A percentile compares a stretch with the other conserved stretches of the same genome.
Conservation (phyloP, 2,329 filamentous ascomycete genomes). For the Botrytis tulipae region DNA sequence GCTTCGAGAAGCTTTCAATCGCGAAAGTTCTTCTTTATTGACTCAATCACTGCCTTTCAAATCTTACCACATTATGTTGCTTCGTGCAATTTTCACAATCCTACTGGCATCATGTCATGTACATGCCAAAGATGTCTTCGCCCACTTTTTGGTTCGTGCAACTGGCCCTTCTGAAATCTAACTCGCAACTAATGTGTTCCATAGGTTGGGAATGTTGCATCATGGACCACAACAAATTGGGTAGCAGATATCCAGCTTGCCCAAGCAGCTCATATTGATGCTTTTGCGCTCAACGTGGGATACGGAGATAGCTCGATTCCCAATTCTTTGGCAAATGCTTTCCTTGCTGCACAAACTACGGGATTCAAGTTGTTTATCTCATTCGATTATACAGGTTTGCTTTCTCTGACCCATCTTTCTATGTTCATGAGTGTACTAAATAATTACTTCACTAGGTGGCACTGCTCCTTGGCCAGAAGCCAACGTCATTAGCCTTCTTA, state of each 20-base stretch:
- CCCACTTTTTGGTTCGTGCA: slow-evolving; percentile 2
- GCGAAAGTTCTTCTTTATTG: not conserved
- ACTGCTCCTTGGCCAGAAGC: slow-evolving; percentile 2
- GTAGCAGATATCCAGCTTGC: not conserved
- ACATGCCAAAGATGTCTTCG: slow-evolving; percentile 2
- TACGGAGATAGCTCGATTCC: not conserved
- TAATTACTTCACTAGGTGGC: not conserved
- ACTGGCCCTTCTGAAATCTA: not conserved
- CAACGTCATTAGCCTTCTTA: not conserved
- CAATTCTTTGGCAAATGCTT: not conserved
- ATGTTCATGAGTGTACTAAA: not conserved
- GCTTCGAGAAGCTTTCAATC: not conserved
- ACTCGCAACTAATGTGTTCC: not conserved
- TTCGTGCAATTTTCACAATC: not conserved
- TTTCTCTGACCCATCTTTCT: not conserved
- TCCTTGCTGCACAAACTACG: not conserved
- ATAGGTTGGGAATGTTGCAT: not conserved
- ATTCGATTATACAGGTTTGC: slow-evolving; percentile 2
- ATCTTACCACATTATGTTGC: not conserved
- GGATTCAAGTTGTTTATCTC: slow-evolving; percentile 5
- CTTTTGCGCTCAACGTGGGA: not conserved
- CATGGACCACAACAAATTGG: not conserved
- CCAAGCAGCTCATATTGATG: not conserved
- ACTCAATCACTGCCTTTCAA: not conserved
- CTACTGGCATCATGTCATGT: not conserved